Evolutionary conservation across 306 rosid species (phyloP).

Genomic region (peach (Prunus persica)): Prunus_persica_NCBIv2 NC_034013.1:4307501-4308000

Average conservation of each 20-base stretch:
- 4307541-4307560: conserved; percentile 92
- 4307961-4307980: not conserved
- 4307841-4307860: not conserved
- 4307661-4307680: conserved; percentile 5
- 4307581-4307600: conserved; percentile 92
- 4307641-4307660: not conserved
- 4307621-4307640: conserved; percentile 55
- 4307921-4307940: too few relatives aligned
- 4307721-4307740: conserved; percentile 73
- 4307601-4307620: conserved; percentile 88
- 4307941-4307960: too few relatives aligned
- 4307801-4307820: not conserved
- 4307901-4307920: not conserved
- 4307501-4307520: conserved; percentile 90
- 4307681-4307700: not conserved
- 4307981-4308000: not conserved
- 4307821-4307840: not conserved
- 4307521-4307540: conserved; percentile 74
- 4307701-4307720: conserved; percentile 8
- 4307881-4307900: not conserved
- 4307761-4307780: conserved; percentile 50
- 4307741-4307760: conserved; percentile 89
- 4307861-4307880: not conserved
- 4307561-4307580: conserved; percentile 82
- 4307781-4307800: not conserved